Percentiles rank a stretch among this genome's conserved stretches.
Evolutionary conservation across 257 asterid genomes (phyloP).

Genomic region (Solanum paucissectum): DNA sequence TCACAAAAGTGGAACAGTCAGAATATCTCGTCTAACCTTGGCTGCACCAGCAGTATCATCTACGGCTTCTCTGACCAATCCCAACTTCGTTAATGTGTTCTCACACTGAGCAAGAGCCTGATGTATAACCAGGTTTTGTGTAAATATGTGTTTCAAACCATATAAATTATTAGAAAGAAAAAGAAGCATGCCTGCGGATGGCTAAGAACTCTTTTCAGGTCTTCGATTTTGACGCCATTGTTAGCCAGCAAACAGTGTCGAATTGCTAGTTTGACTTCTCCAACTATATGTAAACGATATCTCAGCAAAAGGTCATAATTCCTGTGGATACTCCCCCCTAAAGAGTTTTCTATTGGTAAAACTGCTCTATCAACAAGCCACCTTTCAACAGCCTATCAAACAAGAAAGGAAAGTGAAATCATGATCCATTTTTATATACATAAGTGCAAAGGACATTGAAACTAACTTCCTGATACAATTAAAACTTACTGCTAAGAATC

Average conservation of each 20-base stretch:
- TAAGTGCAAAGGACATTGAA: neutral
- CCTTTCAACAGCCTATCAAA: slow-evolving; percentile 77
- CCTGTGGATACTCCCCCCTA: slow-evolving; percentile 98
- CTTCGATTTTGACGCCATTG: slow-evolving; percentile 57
- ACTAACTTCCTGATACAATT: neutral
- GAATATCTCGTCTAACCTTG: slow-evolving; percentile 36
- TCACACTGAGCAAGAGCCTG: slow-evolving; percentile 99
- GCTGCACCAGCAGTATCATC: slow-evolving; percentile 99
- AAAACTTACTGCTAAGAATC: neutral
- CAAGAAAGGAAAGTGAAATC: slow-evolving; percentile 1
- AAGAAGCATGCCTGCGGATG: slow-evolving; percentile 82
- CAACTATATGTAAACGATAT: slow-evolving; percentile 90
- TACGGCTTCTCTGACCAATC: slow-evolving; percentile 94
- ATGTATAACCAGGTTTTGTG: slow-evolving; percentile 8
- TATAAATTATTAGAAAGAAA: neutral
- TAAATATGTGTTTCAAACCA: neutral
- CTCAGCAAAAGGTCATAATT: slow-evolving; percentile 94
- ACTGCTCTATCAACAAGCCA: slow-evolving; percentile 98
- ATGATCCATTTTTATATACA: neutral
- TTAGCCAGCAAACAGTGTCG: slow-evolving; percentile 90
- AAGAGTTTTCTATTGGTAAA: slow-evolving; percentile 89
- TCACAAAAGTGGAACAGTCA: neutral
- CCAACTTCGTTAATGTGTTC: slow-evolving; percentile 72
- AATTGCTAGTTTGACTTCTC: slow-evolving; percentile 91
- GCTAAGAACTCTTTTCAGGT: slow-evolving; percentile 86